A percentile compares a stretch with the other conserved stretches of the same genome.
Evolutionary conservation across 1,284 basidiomycete genomes (phyloP).

Genomic region (Porodaedalea pini): DNA sequence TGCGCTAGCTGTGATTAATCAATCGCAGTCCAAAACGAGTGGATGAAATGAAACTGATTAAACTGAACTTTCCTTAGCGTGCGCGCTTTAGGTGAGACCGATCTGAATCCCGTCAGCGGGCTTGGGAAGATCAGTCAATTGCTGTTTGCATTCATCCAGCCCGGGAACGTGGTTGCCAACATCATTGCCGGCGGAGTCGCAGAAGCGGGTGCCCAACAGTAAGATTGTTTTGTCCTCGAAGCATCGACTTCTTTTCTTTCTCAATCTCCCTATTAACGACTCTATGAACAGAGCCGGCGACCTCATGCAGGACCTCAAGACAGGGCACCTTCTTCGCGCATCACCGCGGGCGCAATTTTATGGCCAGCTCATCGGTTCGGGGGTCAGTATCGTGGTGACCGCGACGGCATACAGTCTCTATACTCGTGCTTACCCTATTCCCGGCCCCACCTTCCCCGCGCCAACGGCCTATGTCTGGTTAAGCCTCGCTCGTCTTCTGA

Average conservation of each 20-base stretch:
- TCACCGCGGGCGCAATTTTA: constrained; percentile 87
- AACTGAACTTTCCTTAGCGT: constrained; percentile 48
- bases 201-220: constrained; percentile 95
- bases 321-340: constrained; percentile 84
- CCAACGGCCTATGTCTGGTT: constrained; percentile 94
- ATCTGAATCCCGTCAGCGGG: constrained; percentile 90
- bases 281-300: constrained; percentile 74
- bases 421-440: constrained; percentile 80
- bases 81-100: constrained; percentile 88
- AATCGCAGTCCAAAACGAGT: background rate
- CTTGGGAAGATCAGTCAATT: constrained; percentile 94
- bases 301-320: constrained; percentile 98
- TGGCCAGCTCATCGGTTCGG: constrained; percentile 84
- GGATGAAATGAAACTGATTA: background rate
- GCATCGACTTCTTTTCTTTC: too few species aligned
- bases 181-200: constrained; percentile 95
- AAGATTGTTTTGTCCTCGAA: constrained; percentile 30
- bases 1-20: constrained; percentile 34
- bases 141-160: constrained; percentile 91
- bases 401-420: constrained; percentile 87
- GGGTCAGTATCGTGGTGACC: constrained; percentile 85
- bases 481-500: constrained; percentile 84
- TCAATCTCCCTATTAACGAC: background rate
- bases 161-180: constrained; percentile 92
- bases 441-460: constrained; percentile 88